Base-by-base conservation (phyloP, 768 basidiomycete species). In the Boletus sp. region DNA sequence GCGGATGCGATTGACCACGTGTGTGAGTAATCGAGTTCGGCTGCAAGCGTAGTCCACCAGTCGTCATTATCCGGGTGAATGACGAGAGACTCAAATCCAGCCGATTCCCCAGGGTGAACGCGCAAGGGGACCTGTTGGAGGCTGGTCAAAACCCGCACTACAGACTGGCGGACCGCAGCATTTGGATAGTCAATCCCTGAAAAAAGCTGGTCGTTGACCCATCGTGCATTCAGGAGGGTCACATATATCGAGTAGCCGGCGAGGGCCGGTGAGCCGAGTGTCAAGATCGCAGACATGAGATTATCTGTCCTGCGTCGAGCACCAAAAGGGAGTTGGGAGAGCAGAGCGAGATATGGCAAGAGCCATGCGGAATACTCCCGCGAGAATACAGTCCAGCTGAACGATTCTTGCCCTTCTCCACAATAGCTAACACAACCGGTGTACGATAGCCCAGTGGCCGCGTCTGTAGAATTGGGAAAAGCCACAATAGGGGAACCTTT, bases 271-370 rank as follows among this genome's bases (percentile, higher is more conserved):
- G 76, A 78, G 1, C 79, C 79, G 25, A 80, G 59, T 1, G 76
- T 73, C 34, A 80, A 64, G 8, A 80, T 14, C 19, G 73, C 71
- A 8, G 77, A 74, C 56, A 72, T 66, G 37, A 79, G 61, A 48
- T 79, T 77, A 19, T 77, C 76, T n/a, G 69, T 56, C 27, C 62
- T 72, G 47, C 71, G 70, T 11, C 57, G 65, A 30, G 74, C 69
- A 8, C 78, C 78, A 25, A 78, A 81, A 0, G 79, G 80, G n/a
- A 81, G 72, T 44, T 79, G 78, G 0, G 78, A 77, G 19, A 80
- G 64, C 8, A 81, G 56, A 1, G 79, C 77, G 13, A 81, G 70
- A 70, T 76, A 79, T 7, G 79, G 79, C 7, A 81, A 51, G 2
- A 81, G 65, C 79, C 79, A 81, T 0, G 76, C 58, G 9, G 70